Conservation (phyloP, 2,329 filamentous ascomycete species). For the Diplocarpon rosae region DNA sequence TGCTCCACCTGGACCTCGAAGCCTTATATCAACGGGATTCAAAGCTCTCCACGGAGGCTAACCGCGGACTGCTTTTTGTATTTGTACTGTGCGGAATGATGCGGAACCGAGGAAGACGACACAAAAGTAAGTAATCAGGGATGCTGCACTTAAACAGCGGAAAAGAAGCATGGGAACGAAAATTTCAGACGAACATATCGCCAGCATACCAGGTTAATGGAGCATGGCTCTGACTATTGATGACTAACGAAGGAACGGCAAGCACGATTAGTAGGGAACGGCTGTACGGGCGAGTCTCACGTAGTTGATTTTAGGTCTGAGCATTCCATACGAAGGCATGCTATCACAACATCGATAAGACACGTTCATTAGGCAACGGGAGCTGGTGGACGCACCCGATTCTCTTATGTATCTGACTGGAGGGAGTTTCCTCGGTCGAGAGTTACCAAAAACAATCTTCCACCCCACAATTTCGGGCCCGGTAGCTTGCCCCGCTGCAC, state of each 20-base stretch:
- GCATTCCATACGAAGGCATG: too few relatives aligned
- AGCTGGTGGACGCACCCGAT: neutral
- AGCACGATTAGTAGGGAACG: too few relatives aligned
- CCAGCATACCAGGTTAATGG: too few relatives aligned
- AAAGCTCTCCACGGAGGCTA: constrained; percentile 36
- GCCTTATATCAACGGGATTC: constrained; percentile 48
- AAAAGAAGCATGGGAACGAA: neutral
- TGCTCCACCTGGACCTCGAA: constrained; percentile 44
- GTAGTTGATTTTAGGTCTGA: too few relatives aligned
- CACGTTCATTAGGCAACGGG: too few relatives aligned
- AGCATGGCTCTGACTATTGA: too few relatives aligned
- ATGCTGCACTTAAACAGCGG: neutral
- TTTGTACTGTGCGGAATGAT: neutral
- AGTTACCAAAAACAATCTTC: neutral
- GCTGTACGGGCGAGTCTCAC: too few relatives aligned
- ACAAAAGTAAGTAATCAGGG: neutral
- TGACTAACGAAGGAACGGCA: too few relatives aligned
- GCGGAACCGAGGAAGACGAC: neutral
- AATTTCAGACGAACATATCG: too few relatives aligned
- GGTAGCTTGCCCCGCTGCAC: neutral
- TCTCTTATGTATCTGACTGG: neutral
- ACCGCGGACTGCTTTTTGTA: neutral
- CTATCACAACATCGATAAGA: too few relatives aligned
- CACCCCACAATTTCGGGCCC: neutral
- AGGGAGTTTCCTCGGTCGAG: neutral